Conservation (phyloP, 2,329 filamentous ascomycete species). For the Myrmaecium sp. region DNA sequence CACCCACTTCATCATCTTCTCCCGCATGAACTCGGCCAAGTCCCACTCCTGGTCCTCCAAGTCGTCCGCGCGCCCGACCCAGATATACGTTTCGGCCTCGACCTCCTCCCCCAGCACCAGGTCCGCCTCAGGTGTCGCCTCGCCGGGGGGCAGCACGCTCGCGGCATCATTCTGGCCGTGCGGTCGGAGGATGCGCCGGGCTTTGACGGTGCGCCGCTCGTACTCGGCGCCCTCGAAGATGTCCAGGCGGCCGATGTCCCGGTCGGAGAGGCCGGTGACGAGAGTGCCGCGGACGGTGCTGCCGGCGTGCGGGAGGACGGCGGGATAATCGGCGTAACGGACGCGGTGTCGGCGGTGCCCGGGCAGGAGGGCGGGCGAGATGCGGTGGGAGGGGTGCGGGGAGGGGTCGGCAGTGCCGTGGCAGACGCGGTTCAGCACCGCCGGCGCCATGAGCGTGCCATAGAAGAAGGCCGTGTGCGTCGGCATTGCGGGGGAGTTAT, state of each 20-base stretch:
- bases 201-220: constrained; percentile 31
- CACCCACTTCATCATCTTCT: constrained; percentile 51
- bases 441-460: constrained; percentile 62
- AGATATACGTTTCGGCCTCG: constrained; percentile 34
- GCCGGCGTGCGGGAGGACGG: constrained; percentile 36
- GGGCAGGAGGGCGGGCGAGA: constrained; percentile 60
- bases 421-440: constrained; percentile 73
- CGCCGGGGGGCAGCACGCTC: constrained; percentile 11
- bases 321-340: constrained; percentile 59
- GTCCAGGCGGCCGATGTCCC: constrained; percentile 61
- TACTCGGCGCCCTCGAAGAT: constrained; percentile 71
- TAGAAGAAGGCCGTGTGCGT: constrained; percentile 45
- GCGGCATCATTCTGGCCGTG: constrained; percentile 7
- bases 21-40: constrained; percentile 61
- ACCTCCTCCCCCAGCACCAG: constrained; percentile 21
- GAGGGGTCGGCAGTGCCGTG: constrained; percentile 39
- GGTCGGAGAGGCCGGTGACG: constrained; percentile 61
- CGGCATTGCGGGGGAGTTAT: background rate
- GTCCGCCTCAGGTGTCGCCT: constrained; percentile 11
- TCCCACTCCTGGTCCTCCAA: constrained; percentile 75
- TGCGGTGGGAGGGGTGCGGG: constrained; percentile 32
- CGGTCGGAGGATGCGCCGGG: constrained; percentile 21
- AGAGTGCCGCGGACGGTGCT: constrained; percentile 49
- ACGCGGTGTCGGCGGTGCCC: constrained; percentile 58
- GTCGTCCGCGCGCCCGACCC: constrained; percentile 23